Percentiles rank a stretch among this genome's conserved stretches.
Evolutionary conservation across 306 rosid genomes (phyloP).

Genomic region (Comarum palustre): DNA sequence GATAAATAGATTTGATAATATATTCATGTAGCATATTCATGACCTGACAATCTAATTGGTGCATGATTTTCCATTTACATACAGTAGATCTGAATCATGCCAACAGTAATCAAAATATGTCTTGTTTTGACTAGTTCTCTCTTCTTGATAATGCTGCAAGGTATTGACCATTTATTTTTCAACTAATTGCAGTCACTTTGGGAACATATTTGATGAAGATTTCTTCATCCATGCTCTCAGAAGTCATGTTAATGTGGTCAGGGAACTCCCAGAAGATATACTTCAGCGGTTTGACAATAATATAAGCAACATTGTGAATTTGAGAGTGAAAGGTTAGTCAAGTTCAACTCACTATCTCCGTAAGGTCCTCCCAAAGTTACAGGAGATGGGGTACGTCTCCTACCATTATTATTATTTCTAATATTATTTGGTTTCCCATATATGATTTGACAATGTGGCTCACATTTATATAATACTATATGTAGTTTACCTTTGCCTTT

Average conservation of each 20-base stretch:
- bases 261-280: conserved; percentile 71
- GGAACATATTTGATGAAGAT: conserved; percentile 82
- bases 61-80: background rate
- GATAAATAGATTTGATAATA: background rate
- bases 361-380: conserved; percentile 88
- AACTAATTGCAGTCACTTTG: conserved; percentile 64
- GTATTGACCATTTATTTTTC: conserved; percentile 12
- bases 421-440: background rate
- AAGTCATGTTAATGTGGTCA: conserved; percentile 66
- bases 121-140: background rate
- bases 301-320: conserved; percentile 87
- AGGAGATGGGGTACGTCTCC: conserved; percentile 58
- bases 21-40: background rate
- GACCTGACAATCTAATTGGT: background rate
- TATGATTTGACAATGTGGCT: background rate
- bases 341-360: conserved; percentile 79
- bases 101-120: background rate
- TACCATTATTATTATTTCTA: background rate
- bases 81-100: background rate
- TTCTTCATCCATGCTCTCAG: conserved; percentile 70
- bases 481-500: background rate
- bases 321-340: conserved; percentile 95
- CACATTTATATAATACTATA: background rate
- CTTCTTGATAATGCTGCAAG: background rate
- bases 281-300: conserved; percentile 74